phyloP scores from a whole-genome alignment of 2,329 filamentous ascomycete genomes.

The Penicillium sp. region DNA sequence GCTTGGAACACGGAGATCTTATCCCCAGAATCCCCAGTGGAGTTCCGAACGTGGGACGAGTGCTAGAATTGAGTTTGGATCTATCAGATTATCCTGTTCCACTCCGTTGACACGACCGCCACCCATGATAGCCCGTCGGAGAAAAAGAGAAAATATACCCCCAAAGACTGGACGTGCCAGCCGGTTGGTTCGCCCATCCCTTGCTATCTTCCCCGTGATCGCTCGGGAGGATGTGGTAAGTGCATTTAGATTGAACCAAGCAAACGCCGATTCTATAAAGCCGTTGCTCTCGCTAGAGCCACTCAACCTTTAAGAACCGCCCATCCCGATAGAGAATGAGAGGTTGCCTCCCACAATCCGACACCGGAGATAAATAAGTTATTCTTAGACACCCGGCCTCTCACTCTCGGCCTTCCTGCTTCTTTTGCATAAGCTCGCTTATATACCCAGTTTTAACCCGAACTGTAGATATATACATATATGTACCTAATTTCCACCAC shows the following conservation, averaged over 20 bases:
- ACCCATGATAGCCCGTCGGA: constrained; percentile 8
- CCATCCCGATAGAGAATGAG: not conserved
- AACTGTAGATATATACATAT: not conserved
- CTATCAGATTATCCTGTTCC: constrained; percentile 13
- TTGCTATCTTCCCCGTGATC: not conserved
- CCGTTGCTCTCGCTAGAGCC: not conserved
- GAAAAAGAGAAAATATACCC: not conserved
- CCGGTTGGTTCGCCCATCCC: not conserved
- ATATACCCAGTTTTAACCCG: not conserved
- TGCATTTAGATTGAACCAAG: not conserved
- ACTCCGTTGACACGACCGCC: not conserved
- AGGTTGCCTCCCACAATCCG: not conserved
- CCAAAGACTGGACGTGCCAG: not conserved
- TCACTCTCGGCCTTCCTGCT: not conserved
- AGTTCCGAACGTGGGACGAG: constrained; percentile 9
- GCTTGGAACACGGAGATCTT: constrained; percentile 13
- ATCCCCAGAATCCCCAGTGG: constrained; percentile 10
- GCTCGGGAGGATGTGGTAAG: not conserved
- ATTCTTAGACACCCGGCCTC: not conserved
- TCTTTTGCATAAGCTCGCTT: not conserved
- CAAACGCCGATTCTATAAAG: not conserved
- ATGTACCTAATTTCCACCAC: not conserved
- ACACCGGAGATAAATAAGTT: not conserved
- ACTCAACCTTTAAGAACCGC: not conserved
- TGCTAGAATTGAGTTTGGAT: constrained; percentile 10